These are phyloP conservation scores for Candolleomyces aberdarensis DNA, from an alignment of 768 basidiomycete species.

Conservation along the genomic window DNA sequence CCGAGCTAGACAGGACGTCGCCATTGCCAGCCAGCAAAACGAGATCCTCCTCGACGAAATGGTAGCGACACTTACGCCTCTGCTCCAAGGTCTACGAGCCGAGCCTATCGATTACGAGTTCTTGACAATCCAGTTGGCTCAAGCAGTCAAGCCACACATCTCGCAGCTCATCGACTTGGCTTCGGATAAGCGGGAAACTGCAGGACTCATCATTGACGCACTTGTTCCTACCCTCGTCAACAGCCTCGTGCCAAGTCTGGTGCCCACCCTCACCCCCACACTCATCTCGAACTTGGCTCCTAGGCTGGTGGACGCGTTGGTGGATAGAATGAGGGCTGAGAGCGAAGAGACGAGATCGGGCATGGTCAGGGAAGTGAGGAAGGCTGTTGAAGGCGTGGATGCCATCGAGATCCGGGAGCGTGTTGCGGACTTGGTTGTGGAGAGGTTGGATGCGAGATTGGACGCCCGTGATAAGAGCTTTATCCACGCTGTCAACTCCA, in stretches of 20 bases:
- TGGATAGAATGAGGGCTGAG: neutral
- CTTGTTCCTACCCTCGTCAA: conserved; percentile 46
- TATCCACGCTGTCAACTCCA: conserved; percentile 56
- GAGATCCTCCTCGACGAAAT: conserved; percentile 63
- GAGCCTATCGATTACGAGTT: conserved; percentile 78
- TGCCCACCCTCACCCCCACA: neutral
- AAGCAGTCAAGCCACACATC: conserved; percentile 87
- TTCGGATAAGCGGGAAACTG: conserved; percentile 86
- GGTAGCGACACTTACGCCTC: conserved; percentile 53
- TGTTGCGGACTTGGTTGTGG: conserved; percentile 84
- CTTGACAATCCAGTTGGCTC: conserved; percentile 69
- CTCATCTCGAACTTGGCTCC: conserved; percentile 1
- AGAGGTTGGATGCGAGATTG: conserved; percentile 77
- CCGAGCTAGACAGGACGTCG: conserved; percentile 50
- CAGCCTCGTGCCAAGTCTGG: neutral
- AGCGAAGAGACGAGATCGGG: conserved; percentile 53
- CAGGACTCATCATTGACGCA: conserved; percentile 71
- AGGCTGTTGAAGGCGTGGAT: conserved; percentile 72
- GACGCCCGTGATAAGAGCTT: conserved; percentile 73
- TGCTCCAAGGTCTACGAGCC: conserved; percentile 55
- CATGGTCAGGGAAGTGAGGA: conserved; percentile 66
- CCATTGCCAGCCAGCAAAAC: conserved; percentile 47
- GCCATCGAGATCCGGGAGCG: conserved; percentile 87
- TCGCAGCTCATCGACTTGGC: conserved; percentile 86
- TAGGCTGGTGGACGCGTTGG: neutral